Evolutionary conservation across 495 filamentous ascomycete genomes (phyloP), one percentile per base, ranked within the genome.

Genomic region (Trichoderma erinaceum): DNA sequence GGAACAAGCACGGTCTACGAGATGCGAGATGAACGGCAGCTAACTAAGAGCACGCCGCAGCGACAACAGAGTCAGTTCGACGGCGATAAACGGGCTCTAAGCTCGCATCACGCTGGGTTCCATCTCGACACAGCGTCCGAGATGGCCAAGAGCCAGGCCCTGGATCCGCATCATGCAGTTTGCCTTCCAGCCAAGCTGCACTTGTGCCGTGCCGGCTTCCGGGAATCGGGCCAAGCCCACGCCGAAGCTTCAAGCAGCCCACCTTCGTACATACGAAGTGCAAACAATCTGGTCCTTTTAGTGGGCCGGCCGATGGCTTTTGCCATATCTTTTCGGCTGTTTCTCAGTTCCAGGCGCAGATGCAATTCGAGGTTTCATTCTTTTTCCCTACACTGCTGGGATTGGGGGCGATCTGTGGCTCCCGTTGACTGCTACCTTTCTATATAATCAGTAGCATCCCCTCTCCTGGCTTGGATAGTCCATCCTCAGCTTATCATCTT

Each of bases 221-320:
- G 56, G 56, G 25, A 29, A 12, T 61, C 56, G 56, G 56, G 25
- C 11, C 23, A 61, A 32, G 56, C 56, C 23, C 25, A 61, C 12
- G 56, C 56, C 56, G 56, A 61, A 27, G 23, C 16, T 38, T 0
- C 25, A 32, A 1, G 23, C 23, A 61, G 25, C 23, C 56, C 23
- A 27, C 56, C 56, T 61, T 61, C 56, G 56, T 61, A 61, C 56
- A 61, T 61, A 61, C 56, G 56, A 61, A 61, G 23, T 15, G 13
- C 56, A 12, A 61, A 32, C 44, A 16, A 61, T 13, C 23, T 10
- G 3, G 56, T 23, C 16, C 4, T 32, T 56, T 61, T 61, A 61
- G 56, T 61, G 56, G 56, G 56, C 56, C 27, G 13, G 56, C 56
- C 56, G 56, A 61, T 61, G 56, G 29, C 16, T 16, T 29, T 29